Percentiles rank a stretch among this genome's conserved stretches.
Conservation (phyloP, 1,139 yeast genomes). For the Taiozyma onychis region DNA sequence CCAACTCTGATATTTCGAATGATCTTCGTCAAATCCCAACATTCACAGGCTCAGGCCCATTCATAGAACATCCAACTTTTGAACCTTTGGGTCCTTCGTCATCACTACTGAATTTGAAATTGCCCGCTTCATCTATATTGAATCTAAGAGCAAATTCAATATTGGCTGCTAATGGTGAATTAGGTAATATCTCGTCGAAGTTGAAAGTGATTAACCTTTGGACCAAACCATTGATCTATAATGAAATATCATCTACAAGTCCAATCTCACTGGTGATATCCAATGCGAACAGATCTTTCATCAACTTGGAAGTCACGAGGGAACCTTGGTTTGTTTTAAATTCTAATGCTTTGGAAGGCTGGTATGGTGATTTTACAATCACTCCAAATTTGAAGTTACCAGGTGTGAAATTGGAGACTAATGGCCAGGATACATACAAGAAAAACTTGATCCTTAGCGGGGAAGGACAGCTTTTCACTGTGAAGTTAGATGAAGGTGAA, state of each 20-base stretch:
- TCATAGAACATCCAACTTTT: constrained; percentile 34
- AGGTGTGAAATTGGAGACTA: constrained; percentile 1
- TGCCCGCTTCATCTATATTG: constrained; percentile 45
- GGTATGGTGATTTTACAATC: constrained; percentile 15
- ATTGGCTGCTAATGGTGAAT: constrained; percentile 40
- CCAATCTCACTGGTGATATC: constrained; percentile 19
- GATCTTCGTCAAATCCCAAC: constrained; percentile 9
- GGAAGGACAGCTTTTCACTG: background rate
- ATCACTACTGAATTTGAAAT: constrained; percentile 37
- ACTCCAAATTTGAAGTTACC: background rate
- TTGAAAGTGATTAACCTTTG: constrained; percentile 12
- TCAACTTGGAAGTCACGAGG: constrained; percentile 9
- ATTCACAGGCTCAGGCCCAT: constrained; percentile 33
- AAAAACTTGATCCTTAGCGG: constrained; percentile 13
- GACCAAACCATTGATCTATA: constrained; percentile 13
- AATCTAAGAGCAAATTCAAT: constrained; percentile 40
- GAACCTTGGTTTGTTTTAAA: constrained; percentile 11
- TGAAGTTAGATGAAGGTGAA: background rate
- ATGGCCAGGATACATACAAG: background rate
- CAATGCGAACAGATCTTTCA: constrained; percentile 8
- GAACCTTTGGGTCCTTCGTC: constrained; percentile 40
- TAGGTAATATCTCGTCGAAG: constrained; percentile 17
- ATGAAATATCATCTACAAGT: constrained; percentile 21
- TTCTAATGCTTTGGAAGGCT: constrained; percentile 10
- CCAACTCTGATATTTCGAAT: background rate